These are phyloP conservation scores for Penicillium odoratum DNA, from an alignment of 495 filamentous ascomycete species.

Conservation along the genomic window DNA sequence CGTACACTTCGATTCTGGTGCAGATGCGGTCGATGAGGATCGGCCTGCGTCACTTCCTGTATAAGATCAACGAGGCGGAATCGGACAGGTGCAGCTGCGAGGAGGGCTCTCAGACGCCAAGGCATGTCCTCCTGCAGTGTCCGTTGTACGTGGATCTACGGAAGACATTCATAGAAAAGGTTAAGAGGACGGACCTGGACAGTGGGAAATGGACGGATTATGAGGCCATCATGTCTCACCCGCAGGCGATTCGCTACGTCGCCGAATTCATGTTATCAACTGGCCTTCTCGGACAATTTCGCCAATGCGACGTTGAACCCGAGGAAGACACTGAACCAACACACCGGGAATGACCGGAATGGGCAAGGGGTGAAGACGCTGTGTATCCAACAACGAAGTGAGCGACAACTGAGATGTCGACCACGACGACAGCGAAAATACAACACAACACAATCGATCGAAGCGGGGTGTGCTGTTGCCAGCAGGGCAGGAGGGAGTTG, in stretches of 20 bases:
- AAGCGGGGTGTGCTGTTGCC: too few species aligned
- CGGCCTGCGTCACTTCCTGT: background rate
- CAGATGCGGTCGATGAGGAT: background rate
- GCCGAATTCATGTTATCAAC: conserved; percentile 12
- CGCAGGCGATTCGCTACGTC: conserved; percentile 6
- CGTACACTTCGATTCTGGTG: background rate
- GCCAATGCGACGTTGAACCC: background rate
- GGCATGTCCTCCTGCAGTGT: background rate
- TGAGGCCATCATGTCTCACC: background rate
- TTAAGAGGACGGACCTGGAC: background rate
- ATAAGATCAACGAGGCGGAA: background rate
- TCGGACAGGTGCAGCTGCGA: background rate
- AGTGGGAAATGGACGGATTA: background rate
- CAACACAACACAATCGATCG: too few species aligned
- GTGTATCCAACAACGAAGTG: background rate
- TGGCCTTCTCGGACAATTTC: conserved; percentile 8
- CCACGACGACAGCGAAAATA: too few species aligned
- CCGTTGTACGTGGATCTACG: background rate
- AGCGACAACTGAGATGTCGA: too few species aligned
- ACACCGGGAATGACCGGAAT: background rate
- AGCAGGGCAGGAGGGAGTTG: too few species aligned
- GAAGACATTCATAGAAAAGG: background rate
- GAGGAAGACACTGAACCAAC: background rate
- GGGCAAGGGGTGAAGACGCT: conserved; percentile 1
- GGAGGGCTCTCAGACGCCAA: background rate